Base-by-base conservation (phyloP, 306 rosid genomes). In the Cucurbita moschata region DNA sequence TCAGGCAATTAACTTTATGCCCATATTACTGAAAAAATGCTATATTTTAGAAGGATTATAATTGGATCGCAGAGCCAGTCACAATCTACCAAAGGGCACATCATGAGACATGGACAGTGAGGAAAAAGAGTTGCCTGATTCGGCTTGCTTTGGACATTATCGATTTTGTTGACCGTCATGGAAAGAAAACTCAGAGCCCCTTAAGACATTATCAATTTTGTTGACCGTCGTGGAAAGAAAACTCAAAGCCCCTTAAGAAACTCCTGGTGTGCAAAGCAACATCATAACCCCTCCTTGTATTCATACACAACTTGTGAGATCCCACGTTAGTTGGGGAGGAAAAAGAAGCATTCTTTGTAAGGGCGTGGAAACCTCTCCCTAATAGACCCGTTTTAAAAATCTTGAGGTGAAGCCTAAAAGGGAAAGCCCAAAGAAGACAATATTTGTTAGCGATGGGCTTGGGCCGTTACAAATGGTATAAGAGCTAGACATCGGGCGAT, bases 1-100 rank as follows among this genome's bases (percentile, higher is more conserved):
- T 73, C 35, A 49, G 16, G 67, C 68, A 73, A 21, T 73, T 73
- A 42, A 42, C 77, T 73, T 73, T 58, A 19, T 73, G 58, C 77
- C 77, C 12, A 26, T 21, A 14, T 57, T 73, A 10, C 40, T 73
- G 4, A 30, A 30, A 30, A 30, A 30, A 30, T 59, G 42, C 4
- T 59, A 59, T 30, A 30, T 35, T 59, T 59, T 30, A 23, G 39
- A 58, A 58, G 40, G 63, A 58, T 26, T 23, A 23, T 57, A 58
- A 23, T 23, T 7, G 40, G 8, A 58, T 23, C 16, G 21, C 15
- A 23, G 15, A 58, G 4, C 37, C 39, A 5, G n/a, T 23, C 38
- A 58, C 63, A 58, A 58, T 23, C n/a, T 58, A 58, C 10, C 30
- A 26, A 58, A 30, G 64, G 42, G 39, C 7, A 23, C 1, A 26